A percentile compares a stretch with the other conserved stretches of the same genome.
Evolutionary conservation across 345 rosid genomes (phyloP).

Genomic region (Camelina sativa): DNA sequence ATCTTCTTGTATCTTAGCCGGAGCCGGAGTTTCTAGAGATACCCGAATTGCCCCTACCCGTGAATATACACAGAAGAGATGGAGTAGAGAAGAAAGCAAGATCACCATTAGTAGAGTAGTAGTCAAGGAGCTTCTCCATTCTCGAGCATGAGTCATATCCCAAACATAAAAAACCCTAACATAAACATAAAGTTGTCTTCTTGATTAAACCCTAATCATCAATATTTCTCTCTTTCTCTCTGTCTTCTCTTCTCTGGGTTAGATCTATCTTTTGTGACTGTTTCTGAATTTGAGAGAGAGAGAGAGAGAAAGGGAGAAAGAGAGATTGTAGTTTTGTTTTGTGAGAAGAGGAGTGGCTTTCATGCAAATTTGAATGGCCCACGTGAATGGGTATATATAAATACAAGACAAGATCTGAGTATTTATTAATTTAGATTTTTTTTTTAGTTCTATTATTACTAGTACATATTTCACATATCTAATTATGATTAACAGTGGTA

Average conservation of each 20-base stretch:
- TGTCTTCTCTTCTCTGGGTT: slow-evolving; percentile 11
- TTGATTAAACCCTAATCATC: slow-evolving; percentile 39
- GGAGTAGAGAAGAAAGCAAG: slow-evolving; percentile 38
- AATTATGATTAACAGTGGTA: slow-evolving; percentile 22
- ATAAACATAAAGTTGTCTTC: slow-evolving; percentile 34
- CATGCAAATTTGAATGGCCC: slow-evolving; percentile 49
- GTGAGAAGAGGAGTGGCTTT: slow-evolving; percentile 38
- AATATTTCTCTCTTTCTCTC: neutral
- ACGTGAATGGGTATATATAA: slow-evolving; percentile 43
- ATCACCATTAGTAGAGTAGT: slow-evolving; percentile 27
- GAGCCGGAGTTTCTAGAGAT: slow-evolving; percentile 39
- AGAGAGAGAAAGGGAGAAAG: slow-evolving; percentile 8
- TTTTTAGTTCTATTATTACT: slow-evolving; percentile 5
- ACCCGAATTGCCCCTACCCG: slow-evolving; percentile 58
- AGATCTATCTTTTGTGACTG: slow-evolving; percentile 29
- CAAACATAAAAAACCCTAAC: slow-evolving; percentile 37
- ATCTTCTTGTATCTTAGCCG: slow-evolving; percentile 31
- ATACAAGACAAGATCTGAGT: slow-evolving; percentile 41
- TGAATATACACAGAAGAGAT: slow-evolving; percentile 24
- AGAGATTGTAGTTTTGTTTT: slow-evolving; percentile 38
- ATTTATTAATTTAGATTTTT: slow-evolving; percentile 10
- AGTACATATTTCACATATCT: slow-evolving; percentile 26
- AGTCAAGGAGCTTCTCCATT: slow-evolving; percentile 39
- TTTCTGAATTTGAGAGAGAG: slow-evolving; percentile 21
- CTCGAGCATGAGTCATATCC: slow-evolving; percentile 46